A percentile compares a stretch with the other conserved stretches of the same genome.
These are phyloP conservation scores for Deakozyma indianensis DNA, from an alignment of 805 yeast species.

Conservation along the genomic window DNA sequence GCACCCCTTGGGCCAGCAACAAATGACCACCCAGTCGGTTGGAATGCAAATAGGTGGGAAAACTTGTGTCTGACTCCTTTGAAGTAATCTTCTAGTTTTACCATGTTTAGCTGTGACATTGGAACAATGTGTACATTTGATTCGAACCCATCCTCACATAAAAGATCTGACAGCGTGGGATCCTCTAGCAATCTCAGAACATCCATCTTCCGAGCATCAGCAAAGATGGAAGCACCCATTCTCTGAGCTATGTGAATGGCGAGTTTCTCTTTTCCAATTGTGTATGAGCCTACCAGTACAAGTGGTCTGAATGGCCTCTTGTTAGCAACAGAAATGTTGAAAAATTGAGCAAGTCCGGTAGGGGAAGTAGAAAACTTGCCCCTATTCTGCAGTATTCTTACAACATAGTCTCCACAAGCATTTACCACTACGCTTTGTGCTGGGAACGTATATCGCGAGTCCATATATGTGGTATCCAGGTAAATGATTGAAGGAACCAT, in stretches of 20 bases:
- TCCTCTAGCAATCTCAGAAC: slow-evolving; percentile 34
- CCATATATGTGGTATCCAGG: slow-evolving; percentile 81
- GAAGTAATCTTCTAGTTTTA: slow-evolving; percentile 33
- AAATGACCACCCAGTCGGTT: slow-evolving; percentile 90
- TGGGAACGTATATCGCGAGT: slow-evolving; percentile 65
- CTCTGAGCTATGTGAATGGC: slow-evolving; percentile 37
- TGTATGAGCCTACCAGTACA: slow-evolving; percentile 71
- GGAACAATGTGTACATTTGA: slow-evolving; percentile 63
- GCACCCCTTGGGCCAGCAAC: slow-evolving; percentile 13
- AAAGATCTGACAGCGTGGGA: slow-evolving; percentile 23
- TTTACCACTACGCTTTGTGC: slow-evolving; percentile 55
- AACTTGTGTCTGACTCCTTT: slow-evolving; percentile 31
- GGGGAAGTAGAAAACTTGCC: slow-evolving; percentile 16
- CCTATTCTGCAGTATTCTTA: slow-evolving; percentile 19
- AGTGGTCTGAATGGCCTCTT: slow-evolving; percentile 26
- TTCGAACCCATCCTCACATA: slow-evolving; percentile 30
- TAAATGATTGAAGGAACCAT: slow-evolving; percentile 33
- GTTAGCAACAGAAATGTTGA: not conserved
- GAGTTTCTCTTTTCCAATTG: slow-evolving; percentile 83
- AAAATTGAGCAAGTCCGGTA: slow-evolving; percentile 25
- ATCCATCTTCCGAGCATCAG: slow-evolving; percentile 32
- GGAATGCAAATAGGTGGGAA: slow-evolving; percentile 52
- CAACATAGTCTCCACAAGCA: slow-evolving; percentile 40
- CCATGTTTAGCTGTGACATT: slow-evolving; percentile 36
- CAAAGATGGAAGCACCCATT: slow-evolving; percentile 23